phyloP scores from a whole-genome alignment of 495 filamentous ascomycete species.

The Lasiosphaeris hirsuta region DNA sequence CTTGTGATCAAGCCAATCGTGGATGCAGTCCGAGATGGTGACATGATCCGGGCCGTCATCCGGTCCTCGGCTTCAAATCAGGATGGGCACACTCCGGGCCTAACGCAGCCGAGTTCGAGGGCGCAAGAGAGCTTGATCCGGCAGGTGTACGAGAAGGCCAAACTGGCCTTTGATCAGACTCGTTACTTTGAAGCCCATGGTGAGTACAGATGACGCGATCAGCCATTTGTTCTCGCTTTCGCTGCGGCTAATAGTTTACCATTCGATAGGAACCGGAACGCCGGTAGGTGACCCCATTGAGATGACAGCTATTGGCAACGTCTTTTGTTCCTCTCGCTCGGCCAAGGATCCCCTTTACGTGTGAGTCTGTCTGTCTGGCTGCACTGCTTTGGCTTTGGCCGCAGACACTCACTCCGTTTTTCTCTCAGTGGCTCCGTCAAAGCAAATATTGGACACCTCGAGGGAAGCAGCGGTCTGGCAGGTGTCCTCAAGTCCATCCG shows the following conservation, averaged over 20 bases:
- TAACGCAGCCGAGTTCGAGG: slow-evolving; percentile 47
- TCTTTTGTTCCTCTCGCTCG: slow-evolving; percentile 28
- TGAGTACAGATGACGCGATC: not conserved
- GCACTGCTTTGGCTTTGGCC: not conserved
- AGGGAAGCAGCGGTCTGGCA: slow-evolving; percentile 49
- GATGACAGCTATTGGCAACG: slow-evolving; percentile 42
- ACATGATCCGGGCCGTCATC: slow-evolving; percentile 58
- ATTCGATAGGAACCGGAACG: slow-evolving; percentile 41
- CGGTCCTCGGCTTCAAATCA: slow-evolving; percentile 50
- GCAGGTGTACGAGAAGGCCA: slow-evolving; percentile 42
- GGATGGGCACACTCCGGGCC: slow-evolving; percentile 47
- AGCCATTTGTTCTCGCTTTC: not conserved
- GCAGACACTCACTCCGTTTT: not conserved
- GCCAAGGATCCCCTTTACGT: slow-evolving; percentile 40
- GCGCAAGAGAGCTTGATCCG: slow-evolving; percentile 52
- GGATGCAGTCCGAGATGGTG: slow-evolving; percentile 45
- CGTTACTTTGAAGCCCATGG: slow-evolving; percentile 46
- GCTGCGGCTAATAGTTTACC: not conserved
- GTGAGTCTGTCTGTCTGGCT: slow-evolving; percentile 20
- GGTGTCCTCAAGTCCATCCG: slow-evolving; percentile 49
- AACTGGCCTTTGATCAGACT: slow-evolving; percentile 39
- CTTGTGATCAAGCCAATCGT: slow-evolving; percentile 52
- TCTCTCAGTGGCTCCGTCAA: slow-evolving; percentile 47
- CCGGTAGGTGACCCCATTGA: slow-evolving; percentile 55
- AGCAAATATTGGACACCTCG: slow-evolving; percentile 53